phyloP scores from a whole-genome alignment of 257 asterid species.

The Nicotiana knightiana region DNA sequence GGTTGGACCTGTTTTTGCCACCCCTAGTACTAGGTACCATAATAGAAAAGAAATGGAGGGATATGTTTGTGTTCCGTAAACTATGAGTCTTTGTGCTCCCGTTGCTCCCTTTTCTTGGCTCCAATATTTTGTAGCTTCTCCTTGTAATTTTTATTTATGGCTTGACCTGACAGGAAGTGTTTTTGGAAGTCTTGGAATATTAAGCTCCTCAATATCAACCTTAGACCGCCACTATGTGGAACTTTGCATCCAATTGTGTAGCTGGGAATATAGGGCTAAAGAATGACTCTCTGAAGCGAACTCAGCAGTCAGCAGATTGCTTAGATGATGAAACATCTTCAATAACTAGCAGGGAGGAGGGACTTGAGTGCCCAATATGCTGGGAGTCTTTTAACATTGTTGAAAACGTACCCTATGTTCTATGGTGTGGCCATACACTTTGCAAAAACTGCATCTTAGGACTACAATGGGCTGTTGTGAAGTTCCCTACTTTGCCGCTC shows the following conservation, averaged over 20 bases:
- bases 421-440: constrained; percentile 98
- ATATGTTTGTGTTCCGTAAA: not conserved
- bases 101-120: not conserved
- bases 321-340: constrained; percentile 80
- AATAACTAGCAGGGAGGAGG: constrained; percentile 54
- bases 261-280: constrained; percentile 54
- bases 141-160: not conserved
- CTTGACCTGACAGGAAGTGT: not conserved
- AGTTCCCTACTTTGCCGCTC: constrained; percentile 62
- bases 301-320: constrained; percentile 43
- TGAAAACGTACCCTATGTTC: constrained; percentile 81
- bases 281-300: constrained; percentile 35
- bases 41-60: not conserved
- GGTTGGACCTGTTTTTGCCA: too few species aligned
- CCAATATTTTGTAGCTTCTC: not conserved
- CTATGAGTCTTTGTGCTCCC: not conserved
- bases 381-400: constrained; percentile 93
- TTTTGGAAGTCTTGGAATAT: not conserved
- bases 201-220: not conserved
- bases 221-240: constrained; percentile 42
- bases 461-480: constrained; percentile 86
- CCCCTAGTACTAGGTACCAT: not conserved
- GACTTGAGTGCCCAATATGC: constrained; percentile 92
- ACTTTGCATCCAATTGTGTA: constrained; percentile 63
- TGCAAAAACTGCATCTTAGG: constrained; percentile 92